Conservation (phyloP, 371 early-diverging fungal genomes). For the Mortierella sp. region DNA sequence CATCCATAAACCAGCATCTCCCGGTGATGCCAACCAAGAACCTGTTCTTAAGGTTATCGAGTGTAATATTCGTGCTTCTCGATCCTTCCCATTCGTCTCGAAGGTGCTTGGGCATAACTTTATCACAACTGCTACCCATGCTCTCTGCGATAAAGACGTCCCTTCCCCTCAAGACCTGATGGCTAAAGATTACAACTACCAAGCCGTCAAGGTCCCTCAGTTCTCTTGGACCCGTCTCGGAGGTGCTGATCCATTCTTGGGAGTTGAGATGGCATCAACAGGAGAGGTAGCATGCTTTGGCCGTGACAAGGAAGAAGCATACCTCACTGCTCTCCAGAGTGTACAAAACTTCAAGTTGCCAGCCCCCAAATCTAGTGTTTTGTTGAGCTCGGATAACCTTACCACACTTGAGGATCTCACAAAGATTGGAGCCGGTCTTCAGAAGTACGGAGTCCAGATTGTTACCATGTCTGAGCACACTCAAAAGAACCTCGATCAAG, state of each 20-base stretch:
- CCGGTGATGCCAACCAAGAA: constrained; percentile 49
- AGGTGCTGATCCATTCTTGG: constrained; percentile 95
- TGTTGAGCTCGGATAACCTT: constrained; percentile 79
- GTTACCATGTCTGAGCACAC: constrained; percentile 76
- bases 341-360: constrained; percentile 89
- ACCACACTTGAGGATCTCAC: constrained; percentile 78
- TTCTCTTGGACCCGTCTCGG: constrained; percentile 94
- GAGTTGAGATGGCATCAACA: constrained; percentile 98
- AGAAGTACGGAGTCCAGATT: constrained; percentile 75
- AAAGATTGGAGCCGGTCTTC: constrained; percentile 73
- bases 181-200: constrained; percentile 73
- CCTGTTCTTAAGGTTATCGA: constrained; percentile 92
- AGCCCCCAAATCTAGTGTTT: constrained; percentile 72
- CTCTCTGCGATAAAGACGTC: constrained; percentile 73
- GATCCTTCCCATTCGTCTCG: constrained; percentile 96
- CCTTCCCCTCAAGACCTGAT: constrained; percentile 79
- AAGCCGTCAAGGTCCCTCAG: constrained; percentile 93
- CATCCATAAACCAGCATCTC: constrained; percentile 69
- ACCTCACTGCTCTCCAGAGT: constrained; percentile 81
- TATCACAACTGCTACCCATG: constrained; percentile 90
- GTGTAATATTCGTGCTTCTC: constrained; percentile 96
- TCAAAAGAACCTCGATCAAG: constrained; percentile 58
- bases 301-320: constrained; percentile 87
- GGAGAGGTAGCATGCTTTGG: constrained; percentile 99
- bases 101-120: constrained; percentile 92